phyloP scores from a whole-genome alignment of 805 yeast genomes.

The Candida sanyiensis region DNA sequence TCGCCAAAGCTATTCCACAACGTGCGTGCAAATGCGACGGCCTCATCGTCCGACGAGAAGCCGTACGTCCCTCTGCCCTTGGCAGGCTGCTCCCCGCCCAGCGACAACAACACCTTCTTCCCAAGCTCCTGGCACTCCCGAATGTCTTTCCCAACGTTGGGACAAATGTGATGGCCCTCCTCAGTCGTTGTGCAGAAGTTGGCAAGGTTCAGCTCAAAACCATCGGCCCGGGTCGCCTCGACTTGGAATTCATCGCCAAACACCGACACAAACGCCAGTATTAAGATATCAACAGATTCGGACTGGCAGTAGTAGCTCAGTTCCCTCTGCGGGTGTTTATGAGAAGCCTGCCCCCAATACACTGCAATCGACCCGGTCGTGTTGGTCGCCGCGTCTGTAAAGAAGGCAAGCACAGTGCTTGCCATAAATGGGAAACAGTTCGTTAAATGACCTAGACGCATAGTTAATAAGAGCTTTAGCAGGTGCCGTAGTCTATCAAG shows the following conservation, averaged over 20 bases:
- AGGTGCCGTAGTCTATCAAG: neutral
- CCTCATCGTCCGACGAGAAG: constrained; percentile 74
- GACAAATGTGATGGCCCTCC: constrained; percentile 35
- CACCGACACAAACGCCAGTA: constrained; percentile 52
- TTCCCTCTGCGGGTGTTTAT: constrained; percentile 38
- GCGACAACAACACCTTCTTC: constrained; percentile 67
- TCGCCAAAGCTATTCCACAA: constrained; percentile 60
- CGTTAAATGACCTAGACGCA: no score
- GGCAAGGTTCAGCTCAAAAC: constrained; percentile 48
- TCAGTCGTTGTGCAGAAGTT: constrained; percentile 35
- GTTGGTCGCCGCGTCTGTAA: constrained; percentile 5
- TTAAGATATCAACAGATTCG: constrained; percentile 62
- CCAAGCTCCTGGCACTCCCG: constrained; percentile 72
- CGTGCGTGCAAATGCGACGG: constrained; percentile 49
- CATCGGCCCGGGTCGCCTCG: constrained; percentile 8
- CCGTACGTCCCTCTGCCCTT: constrained; percentile 47
- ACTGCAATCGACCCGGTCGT: constrained; percentile 38
- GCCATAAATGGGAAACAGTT: no score
- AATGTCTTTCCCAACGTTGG: constrained; percentile 63
- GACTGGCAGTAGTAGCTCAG: constrained; percentile 55
- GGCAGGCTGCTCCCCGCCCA: constrained; percentile 68
- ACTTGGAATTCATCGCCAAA: constrained; percentile 16
- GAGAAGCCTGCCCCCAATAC: constrained; percentile 75
- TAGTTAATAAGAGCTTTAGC: neutral
- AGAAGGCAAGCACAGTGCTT: no score